These are phyloP conservation scores for Torulaspora globosa DNA, from an alignment of 1,139 yeast genomes.

Conservation along the genomic window DNA sequence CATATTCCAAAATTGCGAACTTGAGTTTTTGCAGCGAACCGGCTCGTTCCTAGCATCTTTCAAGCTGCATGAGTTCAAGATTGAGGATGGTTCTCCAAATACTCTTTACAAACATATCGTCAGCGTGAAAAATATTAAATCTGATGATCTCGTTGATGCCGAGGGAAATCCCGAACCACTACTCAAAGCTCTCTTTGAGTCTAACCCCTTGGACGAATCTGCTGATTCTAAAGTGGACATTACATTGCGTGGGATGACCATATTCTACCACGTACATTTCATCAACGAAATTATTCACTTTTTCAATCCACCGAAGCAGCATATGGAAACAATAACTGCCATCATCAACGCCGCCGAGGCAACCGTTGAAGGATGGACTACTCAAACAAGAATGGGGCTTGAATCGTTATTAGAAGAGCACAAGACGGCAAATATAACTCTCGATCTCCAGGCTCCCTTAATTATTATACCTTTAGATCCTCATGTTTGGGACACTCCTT, in stretches of 20 bases:
- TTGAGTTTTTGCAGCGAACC: slow-evolving; percentile 70
- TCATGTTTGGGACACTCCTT: slow-evolving; percentile 75
- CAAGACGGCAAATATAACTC: slow-evolving; percentile 76
- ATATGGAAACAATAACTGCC: slow-evolving; percentile 84
- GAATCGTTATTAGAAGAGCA: slow-evolving; percentile 94
- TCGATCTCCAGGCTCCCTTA: slow-evolving; percentile 91
- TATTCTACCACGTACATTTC: slow-evolving; percentile 79
- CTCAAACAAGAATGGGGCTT: slow-evolving; percentile 86
- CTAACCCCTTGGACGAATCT: slow-evolving; percentile 74
- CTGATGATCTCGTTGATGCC: slow-evolving; percentile 25
- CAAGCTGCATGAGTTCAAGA: slow-evolving; percentile 72
- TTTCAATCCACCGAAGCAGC: slow-evolving; percentile 83
- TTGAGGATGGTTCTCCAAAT: slow-evolving; percentile 78
- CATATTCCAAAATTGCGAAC: slow-evolving; percentile 75
- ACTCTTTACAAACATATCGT: slow-evolving; percentile 80
- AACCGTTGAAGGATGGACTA: slow-evolving; percentile 83
- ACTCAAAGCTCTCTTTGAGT: slow-evolving; percentile 77
- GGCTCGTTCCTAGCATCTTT: slow-evolving; percentile 71
- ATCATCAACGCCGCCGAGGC: slow-evolving; percentile 94
- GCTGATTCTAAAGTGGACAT: slow-evolving; percentile 78
- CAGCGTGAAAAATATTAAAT: slow-evolving; percentile 60
- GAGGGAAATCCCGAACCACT: slow-evolving; percentile 49
- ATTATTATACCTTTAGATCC: slow-evolving; percentile 86
- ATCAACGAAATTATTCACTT: slow-evolving; percentile 70
- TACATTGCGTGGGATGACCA: slow-evolving; percentile 79